These are phyloP conservation scores for Tricholomella constricta DNA, from an alignment of 768 basidiomycete species.

Conservation along the genomic window DNA sequence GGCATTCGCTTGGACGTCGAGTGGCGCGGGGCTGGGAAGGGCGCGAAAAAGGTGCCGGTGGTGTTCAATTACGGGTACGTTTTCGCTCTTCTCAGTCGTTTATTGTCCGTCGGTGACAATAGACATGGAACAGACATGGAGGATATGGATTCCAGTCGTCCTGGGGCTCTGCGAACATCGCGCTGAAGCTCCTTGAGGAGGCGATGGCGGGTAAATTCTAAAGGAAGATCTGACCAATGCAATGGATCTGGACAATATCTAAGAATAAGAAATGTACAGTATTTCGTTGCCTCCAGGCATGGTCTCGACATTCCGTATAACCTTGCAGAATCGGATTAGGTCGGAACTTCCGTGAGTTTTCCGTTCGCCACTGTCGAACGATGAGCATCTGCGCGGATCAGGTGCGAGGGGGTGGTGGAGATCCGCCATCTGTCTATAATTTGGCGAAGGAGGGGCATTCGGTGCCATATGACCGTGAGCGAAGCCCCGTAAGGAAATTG, in stretches of 20 bases:
- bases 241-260: not conserved
- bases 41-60: constrained; percentile 42
- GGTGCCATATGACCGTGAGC: too few relatives aligned
- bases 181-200: constrained; percentile 47
- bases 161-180: constrained; percentile 63
- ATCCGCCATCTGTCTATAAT: too few relatives aligned
- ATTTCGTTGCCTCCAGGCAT: too few relatives aligned
- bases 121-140: constrained; percentile 47
- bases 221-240: not conserved
- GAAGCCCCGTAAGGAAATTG: too few relatives aligned
- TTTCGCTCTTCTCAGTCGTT: not conserved
- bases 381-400: too few relatives aligned
- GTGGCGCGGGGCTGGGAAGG: constrained; percentile 32
- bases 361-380: too few relatives aligned
- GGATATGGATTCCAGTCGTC: constrained; percentile 69
- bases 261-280: too few relatives aligned
- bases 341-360: too few relatives aligned
- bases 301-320: too few relatives aligned
- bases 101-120: not conserved
- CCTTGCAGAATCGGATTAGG: too few relatives aligned
- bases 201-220: constrained; percentile 20
- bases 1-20: constrained; percentile 63
- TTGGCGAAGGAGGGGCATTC: too few relatives aligned
- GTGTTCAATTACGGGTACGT: constrained; percentile 68
- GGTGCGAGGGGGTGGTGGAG: too few relatives aligned